Base-by-base conservation (phyloP, 2,329 filamentous ascomycete genomes). In the Lachnellula hyalina region DNA sequence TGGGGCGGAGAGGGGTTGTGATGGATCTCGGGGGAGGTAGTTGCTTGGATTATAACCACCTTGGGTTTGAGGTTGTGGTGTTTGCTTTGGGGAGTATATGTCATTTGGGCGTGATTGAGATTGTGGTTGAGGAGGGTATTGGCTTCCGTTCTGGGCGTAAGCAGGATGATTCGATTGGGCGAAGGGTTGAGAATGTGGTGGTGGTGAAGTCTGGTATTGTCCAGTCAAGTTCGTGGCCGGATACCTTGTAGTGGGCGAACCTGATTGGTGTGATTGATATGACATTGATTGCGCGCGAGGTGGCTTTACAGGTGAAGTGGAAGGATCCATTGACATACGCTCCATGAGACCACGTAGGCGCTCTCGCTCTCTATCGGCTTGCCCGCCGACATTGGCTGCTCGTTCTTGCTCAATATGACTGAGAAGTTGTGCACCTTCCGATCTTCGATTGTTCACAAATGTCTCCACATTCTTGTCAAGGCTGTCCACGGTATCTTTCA, bases 401-500 rank as follows among this genome's bases (percentile, higher is more conserved):
- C 67, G 58, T 41, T 69, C 68, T 44, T 68, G 64, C 58, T 71
- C 68, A 50, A 99, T 99, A 63, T 91, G 87, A 63, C 83, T 85
- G 36, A 99, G 81, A 5, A 99, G 80, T 69, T 96, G 90, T 0
- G 90, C 90, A 4, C 94, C 94, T 74, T 99, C 94, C 0, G 89
- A 87, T 57, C 92, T 79, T 50, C 94, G 83, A 71, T 99, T 99
- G 75, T 91, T 95, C 61, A 99, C 92, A 72, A 99, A 99, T 0
- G 88, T 89, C 62, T 97, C 93, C 1, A 99, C 94, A 65, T 99
- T 99, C 79, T 96, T 94, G 65, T 91, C 85, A 41, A 96, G 76
- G 68, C 89, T 96, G 62, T 93, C 89, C 0, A 95, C 90, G 0
- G 91, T 96, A 61, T 96, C 91, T 65, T 87, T 88, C 91, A 97